Base-by-base conservation (phyloP, 2,329 filamentous ascomycete genomes). In the Alternaria sp. region DNA sequence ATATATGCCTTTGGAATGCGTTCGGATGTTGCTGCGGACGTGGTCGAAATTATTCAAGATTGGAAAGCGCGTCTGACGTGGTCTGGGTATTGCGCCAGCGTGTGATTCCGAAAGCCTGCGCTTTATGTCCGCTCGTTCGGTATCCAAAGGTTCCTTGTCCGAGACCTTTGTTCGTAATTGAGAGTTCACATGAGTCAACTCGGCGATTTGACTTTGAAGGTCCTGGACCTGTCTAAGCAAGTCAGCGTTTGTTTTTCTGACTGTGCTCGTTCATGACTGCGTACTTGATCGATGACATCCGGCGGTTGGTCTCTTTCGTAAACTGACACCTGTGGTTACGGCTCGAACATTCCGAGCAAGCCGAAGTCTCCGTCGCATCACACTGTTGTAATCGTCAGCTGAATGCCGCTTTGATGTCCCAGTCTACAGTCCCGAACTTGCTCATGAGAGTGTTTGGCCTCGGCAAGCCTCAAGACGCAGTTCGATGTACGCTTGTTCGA, bases 271-370 rank as follows among this genome's bases (percentile, higher is more conserved):
- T 8, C 11, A 41, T 14, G n/a, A 28, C 13, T 55, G 79, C 83
- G 71, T 78, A 87, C 86, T 98, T 99, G 80, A 98, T 98, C 1
- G 94, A 98, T 17, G 95, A 98, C 95, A 99, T 99, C 62, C 95
- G 88, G 58, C 95, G 86, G 77, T 99, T 99, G 11, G 95, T 99
- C 79, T 99, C 95, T 80, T 99, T 99, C 49, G 95, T 99, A 76
- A 99, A 99, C 74, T 98, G 94, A 75, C 95, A 99, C 77, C 96
- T 96, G 65, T 98, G 94, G 74, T 94, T 96, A 65, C 95, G 89
- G 76, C 93, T 97, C 4, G 92, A 95, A 80, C 95, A 99, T 79
- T 99, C 95, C 2, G 95, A 97, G 77, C 95, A 99, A 79, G 94
- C 97, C 10, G 91, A 89, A 17, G 92, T 97, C 76, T 98, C 95